A percentile compares a stretch with the other conserved stretches of the same genome.
phyloP scores from a whole-genome alignment of 192 early-diverging fungal species.

The Gamsiella multidivaricata region DNA sequence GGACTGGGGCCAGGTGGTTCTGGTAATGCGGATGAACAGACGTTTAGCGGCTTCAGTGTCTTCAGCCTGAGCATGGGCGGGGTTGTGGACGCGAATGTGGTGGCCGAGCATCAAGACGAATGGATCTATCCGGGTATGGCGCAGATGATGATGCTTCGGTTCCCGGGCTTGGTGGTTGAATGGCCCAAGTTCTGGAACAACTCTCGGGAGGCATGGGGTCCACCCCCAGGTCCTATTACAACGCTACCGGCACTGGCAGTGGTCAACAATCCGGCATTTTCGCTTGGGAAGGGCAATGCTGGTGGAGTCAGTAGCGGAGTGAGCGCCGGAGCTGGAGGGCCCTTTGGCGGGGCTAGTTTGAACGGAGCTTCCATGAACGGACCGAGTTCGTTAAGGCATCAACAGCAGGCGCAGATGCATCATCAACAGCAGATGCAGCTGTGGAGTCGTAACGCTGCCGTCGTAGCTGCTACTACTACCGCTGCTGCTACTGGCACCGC shows the following conservation, averaged over 20 bases:
- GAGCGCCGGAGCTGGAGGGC: conserved; percentile 43
- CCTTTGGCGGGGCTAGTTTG: conserved; percentile 38
- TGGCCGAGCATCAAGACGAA: conserved; percentile 39
- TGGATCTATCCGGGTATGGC: conserved; percentile 53
- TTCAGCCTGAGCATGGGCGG: conserved; percentile 43
- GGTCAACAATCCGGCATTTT: conserved; percentile 38
- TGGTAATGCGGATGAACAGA: not conserved
- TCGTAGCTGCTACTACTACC: not conserved
- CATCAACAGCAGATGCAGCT: conserved; percentile 54
- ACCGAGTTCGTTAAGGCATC: conserved; percentile 46
- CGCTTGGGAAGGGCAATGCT: conserved; percentile 33
- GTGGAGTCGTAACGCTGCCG: conserved; percentile 49
- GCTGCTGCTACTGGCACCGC: not conserved
- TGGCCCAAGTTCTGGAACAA: conserved; percentile 55
- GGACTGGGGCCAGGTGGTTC: conserved; percentile 11
- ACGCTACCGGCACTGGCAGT: conserved; percentile 37
- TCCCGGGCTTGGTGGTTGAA: conserved; percentile 43
- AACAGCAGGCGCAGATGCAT: conserved; percentile 52
- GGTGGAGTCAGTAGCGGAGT: conserved; percentile 35
- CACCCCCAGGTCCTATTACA: conserved; percentile 46
- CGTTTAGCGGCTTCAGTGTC: conserved; percentile 24
- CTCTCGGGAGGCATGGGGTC: conserved; percentile 31
- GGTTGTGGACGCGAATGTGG: conserved; percentile 26
- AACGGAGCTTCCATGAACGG: conserved; percentile 32
- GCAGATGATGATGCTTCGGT: conserved; percentile 54